phyloP scores from a whole-genome alignment of 495 filamentous ascomycete species.

The Talaromyces liani region DNA sequence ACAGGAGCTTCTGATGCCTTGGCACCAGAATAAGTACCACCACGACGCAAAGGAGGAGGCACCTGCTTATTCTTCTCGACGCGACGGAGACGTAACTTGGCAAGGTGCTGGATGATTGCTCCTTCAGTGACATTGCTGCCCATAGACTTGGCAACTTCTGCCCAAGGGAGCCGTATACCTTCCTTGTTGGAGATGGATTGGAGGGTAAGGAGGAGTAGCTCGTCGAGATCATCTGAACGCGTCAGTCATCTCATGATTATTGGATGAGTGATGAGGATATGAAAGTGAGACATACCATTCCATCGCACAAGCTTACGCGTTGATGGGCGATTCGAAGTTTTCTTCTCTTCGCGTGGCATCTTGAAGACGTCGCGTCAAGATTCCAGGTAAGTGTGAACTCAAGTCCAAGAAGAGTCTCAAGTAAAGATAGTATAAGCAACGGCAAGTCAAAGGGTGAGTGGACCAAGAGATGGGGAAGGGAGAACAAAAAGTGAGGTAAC shows the following conservation, averaged over 20 bases:
- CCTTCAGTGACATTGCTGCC: conserved; percentile 29
- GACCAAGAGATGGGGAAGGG: not conserved
- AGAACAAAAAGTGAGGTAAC: not conserved
- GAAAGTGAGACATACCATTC: conserved; percentile 27
- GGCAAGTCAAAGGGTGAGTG: not conserved
- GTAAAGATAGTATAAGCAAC: not conserved
- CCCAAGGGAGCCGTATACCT: conserved; percentile 34
- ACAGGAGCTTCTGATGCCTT: conserved; percentile 7
- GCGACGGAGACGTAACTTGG: conserved; percentile 34
- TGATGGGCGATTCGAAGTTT: conserved; percentile 15
- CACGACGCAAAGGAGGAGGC: conserved; percentile 33
- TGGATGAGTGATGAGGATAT: not conserved
- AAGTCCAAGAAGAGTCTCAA: not conserved
- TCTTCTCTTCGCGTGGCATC: conserved; percentile 8
- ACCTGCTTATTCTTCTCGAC: conserved; percentile 21
- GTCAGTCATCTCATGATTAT: conserved; percentile 2
- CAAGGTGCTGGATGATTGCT: conserved; percentile 41
- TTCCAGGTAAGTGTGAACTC: not conserved
- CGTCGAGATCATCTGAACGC: conserved; percentile 30
- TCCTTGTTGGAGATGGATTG: conserved; percentile 33
- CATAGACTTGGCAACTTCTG: conserved; percentile 26
- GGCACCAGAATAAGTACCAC: conserved; percentile 11
- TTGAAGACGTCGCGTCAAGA: not conserved
- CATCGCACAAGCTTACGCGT: conserved; percentile 38
- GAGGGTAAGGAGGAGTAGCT: conserved; percentile 32